Base-by-base conservation (phyloP, 208 protist species). In the Leishmania major region DNA sequence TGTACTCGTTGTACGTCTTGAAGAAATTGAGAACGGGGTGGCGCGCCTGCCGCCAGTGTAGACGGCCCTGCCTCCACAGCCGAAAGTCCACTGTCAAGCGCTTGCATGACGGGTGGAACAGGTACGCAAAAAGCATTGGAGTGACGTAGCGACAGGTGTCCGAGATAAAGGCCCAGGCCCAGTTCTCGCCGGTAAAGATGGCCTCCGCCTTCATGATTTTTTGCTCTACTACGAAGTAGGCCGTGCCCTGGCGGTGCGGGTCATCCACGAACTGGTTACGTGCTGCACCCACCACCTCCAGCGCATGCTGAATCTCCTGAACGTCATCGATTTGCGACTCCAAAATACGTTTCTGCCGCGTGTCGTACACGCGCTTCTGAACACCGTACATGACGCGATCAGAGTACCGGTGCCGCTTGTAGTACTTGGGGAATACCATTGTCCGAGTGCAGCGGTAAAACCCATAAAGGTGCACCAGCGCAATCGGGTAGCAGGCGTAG, bases 211-310 rank as follows among this genome's bases (percentile, higher is more conserved):
- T 90, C 92, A 97, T 95, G 53, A 97, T 92, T 64, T 91, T 91
- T 86, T 96, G 94, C 81, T 97, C 93, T 67, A 94, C 88, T 45
- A 97, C 91, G 77, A 94, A 92, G 81, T 97, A 98, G 28, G 95
- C 92, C 19, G 90, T 91, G 77, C 84, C 88, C 28, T 51, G 81
- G 35, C 71, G 86, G 2, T 55, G 77, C 3, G 95, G 95, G 86
- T 98, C 95, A 77, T 98, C 93, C 45, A 98, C 89, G 80, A 98
- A 98, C 59, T 95, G 91, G 74, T 95, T 96, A 45, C 93, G 89
- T 64, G 71, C 71, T 3, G 86, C 86, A 7, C 87, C 82, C 2
- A 86, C 83, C 45, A 98, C 92, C 31, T 86, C 70, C 37, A 98
- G 81, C 4, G 95, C 95, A 76, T 92, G 93, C 69, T 92, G 79